Evolutionary conservation across 768 basidiomycete genomes (phyloP), one percentile per base, ranked within the genome.

Genomic region (Hygrocybe coccinea): DNA sequence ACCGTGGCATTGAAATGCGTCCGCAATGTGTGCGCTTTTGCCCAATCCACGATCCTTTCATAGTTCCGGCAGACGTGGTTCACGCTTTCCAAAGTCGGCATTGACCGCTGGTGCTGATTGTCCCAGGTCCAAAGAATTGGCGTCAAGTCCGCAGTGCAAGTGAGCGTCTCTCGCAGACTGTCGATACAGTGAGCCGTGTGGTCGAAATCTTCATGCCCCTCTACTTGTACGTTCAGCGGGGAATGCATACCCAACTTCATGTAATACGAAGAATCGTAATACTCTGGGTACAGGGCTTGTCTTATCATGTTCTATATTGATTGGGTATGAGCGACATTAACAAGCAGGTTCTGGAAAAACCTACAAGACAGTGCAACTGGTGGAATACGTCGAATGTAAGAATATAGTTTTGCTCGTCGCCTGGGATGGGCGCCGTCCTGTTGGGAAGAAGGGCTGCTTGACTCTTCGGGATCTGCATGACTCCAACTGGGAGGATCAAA

Each of bases 361-460:
- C 5, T 55, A 66, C 66, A 21, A 68, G 45, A 46, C 65, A 64
- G 51, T 68, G 67, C 9, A 68, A 52, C 41, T 66, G 58, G 50
- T 68, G 67, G 51, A 68, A 68, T 5, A 68, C 65, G n/a, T 68
- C 65, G 3, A 65, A 44, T 5, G 50, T 55, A 11, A 56, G 59
- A 12, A 67, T 57, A 45, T 60, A 68, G 38, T 64, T 56, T 4
- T 52, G 63, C 15, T 59, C 58, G n/a, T 65, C 63, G n/a, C 57
- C 61, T 5, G 57, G 55, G 15, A 68, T 64, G 5, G 61, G 57
- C 43, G 55, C 47, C 2, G 64, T 68, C 7, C 50, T 52, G 55
- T 65, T 65, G 2, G 62, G 50, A 17, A 68, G 56, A 8, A 54
- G 45, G 4, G 55, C 50, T 1, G 63, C 67, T 29, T 64, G 41